Evolutionary conservation across 495 filamentous ascomycete species (phyloP), one percentile per base, ranked within the genome.

Genomic region (Elasticomyces elasticus): DNA sequence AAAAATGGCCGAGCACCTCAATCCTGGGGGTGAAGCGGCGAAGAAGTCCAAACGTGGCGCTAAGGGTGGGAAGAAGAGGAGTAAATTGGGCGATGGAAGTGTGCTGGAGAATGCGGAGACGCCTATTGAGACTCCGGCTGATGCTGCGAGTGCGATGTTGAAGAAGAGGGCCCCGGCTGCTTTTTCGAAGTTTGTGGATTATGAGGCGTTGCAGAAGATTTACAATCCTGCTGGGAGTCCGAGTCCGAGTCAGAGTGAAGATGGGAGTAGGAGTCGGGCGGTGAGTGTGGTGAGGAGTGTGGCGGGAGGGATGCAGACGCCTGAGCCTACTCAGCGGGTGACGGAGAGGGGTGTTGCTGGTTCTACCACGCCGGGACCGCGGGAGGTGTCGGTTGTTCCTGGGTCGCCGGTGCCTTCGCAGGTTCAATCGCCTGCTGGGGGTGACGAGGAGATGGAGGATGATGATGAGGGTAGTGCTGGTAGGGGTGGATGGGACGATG

Each of bases 1-100:
- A 50, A 79, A 82, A 51, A 67, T 88, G 20, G 71, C 67, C 7
- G 75, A 81, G 63, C 71, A 73, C 17, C 66, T 66, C 7, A 65
- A 64, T 33, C 60, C 59, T 0, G 64, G 59, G 51, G 35, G 35
- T 3, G 74, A 77, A 4, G 74, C 75, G 27, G 76, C 76, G 50
- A 71, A 64, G 10, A 54, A 40, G 37, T 28, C 40, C 22, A 71
- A 76, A 17, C 73, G 71, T 54, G 70, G 72, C 25, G 71, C 74
- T 24, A 69, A 70, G 41, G 5, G 11, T 45, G 66, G 73, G 15
- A 65, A 80, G 38, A 52, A 57, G 51, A 31, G 38, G 41, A n/a
- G 45, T 15, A 54, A 49, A 46, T 24, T 51, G 25, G 62, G 64
- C 13, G 62, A 65, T 41, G 43, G 60, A 11, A 61, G 19, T 6